These are phyloP conservation scores for Penicillium turbatum DNA, from an alignment of 495 filamentous ascomycete genomes.

Conservation along the genomic window DNA sequence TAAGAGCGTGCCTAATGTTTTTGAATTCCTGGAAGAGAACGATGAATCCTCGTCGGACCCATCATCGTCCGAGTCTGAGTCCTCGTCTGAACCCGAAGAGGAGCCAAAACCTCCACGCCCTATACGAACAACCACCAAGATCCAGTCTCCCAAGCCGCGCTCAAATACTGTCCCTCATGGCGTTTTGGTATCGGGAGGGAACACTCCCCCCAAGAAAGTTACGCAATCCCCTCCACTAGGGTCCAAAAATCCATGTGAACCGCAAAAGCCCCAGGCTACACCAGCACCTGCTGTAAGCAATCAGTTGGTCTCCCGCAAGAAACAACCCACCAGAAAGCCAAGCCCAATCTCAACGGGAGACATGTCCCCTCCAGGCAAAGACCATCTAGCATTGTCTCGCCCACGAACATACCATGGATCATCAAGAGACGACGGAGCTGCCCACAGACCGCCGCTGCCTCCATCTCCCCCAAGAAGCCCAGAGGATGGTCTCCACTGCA, in stretches of 20 bases:
- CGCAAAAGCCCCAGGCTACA: conserved; percentile 20
- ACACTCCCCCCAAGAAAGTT: conserved; percentile 7
- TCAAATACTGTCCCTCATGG: conserved; percentile 15
- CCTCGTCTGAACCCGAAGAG: conserved; percentile 13
- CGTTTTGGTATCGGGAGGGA: conserved; percentile 13
- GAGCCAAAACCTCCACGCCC: conserved; percentile 3
- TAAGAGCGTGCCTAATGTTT: conserved; percentile 36
- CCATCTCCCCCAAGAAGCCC: conserved; percentile 39
- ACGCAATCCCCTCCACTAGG: background rate
- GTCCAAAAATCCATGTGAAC: conserved; percentile 18
- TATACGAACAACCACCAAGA: conserved; percentile 14
- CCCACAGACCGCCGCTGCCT: conserved; percentile 29
- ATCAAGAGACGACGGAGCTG: conserved; percentile 15
- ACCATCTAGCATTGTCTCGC: conserved; percentile 17
- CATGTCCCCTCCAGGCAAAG: conserved; percentile 3
- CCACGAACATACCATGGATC: conserved; percentile 32
- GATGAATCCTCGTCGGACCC: conserved; percentile 23
- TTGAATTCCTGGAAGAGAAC: conserved; percentile 39
- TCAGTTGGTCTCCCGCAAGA: conserved; percentile 25
- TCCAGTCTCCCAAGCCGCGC: conserved; percentile 23
- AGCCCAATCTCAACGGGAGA: conserved; percentile 13
- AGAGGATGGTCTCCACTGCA: conserved; percentile 31
- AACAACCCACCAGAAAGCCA: conserved; percentile 15
- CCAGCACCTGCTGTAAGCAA: conserved; percentile 20
- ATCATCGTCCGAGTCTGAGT: conserved; percentile 10